Base-by-base conservation (phyloP, 2,329 filamentous ascomycete species). In the Talaromyces sp. region DNA sequence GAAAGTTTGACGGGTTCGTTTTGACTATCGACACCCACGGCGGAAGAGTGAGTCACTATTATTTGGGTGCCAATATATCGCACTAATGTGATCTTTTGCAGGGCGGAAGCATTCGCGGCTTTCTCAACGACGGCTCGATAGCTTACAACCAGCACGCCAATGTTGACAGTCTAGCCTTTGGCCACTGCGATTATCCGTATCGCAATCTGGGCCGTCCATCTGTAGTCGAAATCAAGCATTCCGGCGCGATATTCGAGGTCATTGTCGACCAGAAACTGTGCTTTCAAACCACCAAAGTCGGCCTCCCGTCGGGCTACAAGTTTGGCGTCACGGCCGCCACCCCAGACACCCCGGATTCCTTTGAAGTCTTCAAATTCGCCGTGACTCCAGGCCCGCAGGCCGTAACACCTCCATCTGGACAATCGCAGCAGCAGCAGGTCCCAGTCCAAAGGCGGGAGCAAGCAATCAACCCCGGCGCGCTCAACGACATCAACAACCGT, bases 331-430 rank as follows among this genome's bases (percentile, higher is more conserved):
- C 90, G 12, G 95, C 94, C 50, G 90, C 91, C 16, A 94, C 91
- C 3, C 90, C 91, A 33, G 94, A 98, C 67, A 93, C 87, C 69
- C 92, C 95, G 0, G 95, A 99, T 78, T 96, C 92, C 5, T 96
- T 97, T 70, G 95, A 99, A 77, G 76, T 96, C 67, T 95, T 93
- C 82, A 96, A 94, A 74, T 85, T 98, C 72, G 83, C 90, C 40
- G 85, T 95, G 57, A 64, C 73, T n/a, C 42, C 53, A 2, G 56
- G 55, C 23, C 33, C 59, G 40, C 74, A 73, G 63, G 65, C 73
- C 1, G 61, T 72, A 65, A 70, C 72, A 10, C 68, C 70, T 55
- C 70, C 75, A 62, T 69, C 78, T 68, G 53, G 52, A n/a, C 62
- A 70, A 65, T 36, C 57, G 64, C 60, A 63, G 66, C 69, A 73